These are phyloP conservation scores for Allium fistulosum DNA, from an alignment of 106 monocot genomes.

Conservation along the genomic window DNA sequence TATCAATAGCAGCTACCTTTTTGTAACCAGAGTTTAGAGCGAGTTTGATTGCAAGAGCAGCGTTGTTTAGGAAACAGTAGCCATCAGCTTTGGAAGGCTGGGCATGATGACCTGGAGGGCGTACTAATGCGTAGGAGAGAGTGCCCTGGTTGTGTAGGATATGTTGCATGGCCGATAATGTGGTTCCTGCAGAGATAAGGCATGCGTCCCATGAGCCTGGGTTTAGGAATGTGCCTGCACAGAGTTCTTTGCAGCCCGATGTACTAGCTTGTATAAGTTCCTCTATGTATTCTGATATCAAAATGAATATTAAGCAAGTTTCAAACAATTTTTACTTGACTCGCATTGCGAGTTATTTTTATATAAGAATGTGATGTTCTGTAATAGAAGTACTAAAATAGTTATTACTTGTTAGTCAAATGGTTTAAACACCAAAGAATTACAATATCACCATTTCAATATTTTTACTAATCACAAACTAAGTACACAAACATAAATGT, in stretches of 20 bases:
- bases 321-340: not conserved
- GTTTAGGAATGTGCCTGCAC: conserved; percentile 77
- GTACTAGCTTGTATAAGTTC: conserved; percentile 51
- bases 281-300: conserved; percentile 66
- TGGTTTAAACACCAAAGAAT: too few species aligned
- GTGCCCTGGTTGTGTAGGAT: conserved; percentile 56
- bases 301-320: not conserved
- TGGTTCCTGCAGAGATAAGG: conserved; percentile 74
- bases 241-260: conserved; percentile 39
- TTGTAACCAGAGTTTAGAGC: conserved; percentile 54
- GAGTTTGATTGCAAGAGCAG: conserved; percentile 65
- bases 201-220: conserved; percentile 80
- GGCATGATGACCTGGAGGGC: conserved; percentile 95
- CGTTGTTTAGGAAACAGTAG: conserved; percentile 93
- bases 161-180: conserved; percentile 73
- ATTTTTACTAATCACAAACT: too few species aligned
- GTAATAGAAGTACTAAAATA: too few species aligned
- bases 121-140: conserved; percentile 76
- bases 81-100: conserved; percentile 87
- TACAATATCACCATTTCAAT: too few species aligned
- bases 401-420: too few species aligned
- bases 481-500: too few species aligned
- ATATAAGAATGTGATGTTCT: too few species aligned
- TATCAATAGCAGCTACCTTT: conserved; percentile 58
- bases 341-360: too few species aligned